These are phyloP conservation scores for Agaricus sinodeliciosus DNA, from an alignment of 768 basidiomycete species.

Conservation along the genomic window DNA sequence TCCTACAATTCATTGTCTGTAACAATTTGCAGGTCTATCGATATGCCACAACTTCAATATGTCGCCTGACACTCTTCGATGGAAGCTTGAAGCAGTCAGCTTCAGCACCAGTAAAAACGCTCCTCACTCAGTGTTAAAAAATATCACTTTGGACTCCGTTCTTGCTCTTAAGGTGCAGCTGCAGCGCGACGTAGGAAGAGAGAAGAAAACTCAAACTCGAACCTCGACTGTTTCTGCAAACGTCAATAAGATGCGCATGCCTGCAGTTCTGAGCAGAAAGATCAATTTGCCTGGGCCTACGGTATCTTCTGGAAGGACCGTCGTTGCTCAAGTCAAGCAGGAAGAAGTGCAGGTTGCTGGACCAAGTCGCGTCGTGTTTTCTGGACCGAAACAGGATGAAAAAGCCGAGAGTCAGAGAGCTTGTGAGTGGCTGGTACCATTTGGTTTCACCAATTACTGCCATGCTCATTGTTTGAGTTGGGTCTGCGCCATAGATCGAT, in stretches of 20 bases:
- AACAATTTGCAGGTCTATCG: slow-evolving; percentile 41
- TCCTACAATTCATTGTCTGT: neutral
- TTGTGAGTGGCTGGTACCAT: slow-evolving; percentile 38
- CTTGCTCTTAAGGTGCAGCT: slow-evolving; percentile 40
- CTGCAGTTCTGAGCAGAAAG: slow-evolving; percentile 20
- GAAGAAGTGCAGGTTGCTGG: slow-evolving; percentile 26
- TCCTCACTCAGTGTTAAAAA: slow-evolving; percentile 28
- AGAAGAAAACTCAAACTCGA: slow-evolving; percentile 25
- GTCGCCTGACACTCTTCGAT: slow-evolving; percentile 45
- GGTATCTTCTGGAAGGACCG: slow-evolving; percentile 4
- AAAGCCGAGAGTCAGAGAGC: slow-evolving; percentile 39
- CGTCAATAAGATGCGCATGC: slow-evolving; percentile 30
- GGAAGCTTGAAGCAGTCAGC: slow-evolving; percentile 62
- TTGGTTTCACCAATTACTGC: neutral
- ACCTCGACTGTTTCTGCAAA: slow-evolving; percentile 19
- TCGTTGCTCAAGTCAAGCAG: slow-evolving; percentile 25
- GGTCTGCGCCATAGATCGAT: slow-evolving; percentile 49
- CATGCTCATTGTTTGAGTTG: neutral
- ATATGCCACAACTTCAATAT: slow-evolving; percentile 61
- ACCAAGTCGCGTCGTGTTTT: slow-evolving; percentile 26
- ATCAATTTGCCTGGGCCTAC: slow-evolving; percentile 6
- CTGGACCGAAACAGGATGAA: slow-evolving; percentile 31
- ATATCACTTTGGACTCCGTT: slow-evolving; percentile 43
- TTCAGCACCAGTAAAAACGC: slow-evolving; percentile 19
- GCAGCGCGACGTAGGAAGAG: slow-evolving; percentile 36